phyloP scores from a whole-genome alignment of 2,329 filamentous ascomycete genomes.

The Epichloe scottii region DNA sequence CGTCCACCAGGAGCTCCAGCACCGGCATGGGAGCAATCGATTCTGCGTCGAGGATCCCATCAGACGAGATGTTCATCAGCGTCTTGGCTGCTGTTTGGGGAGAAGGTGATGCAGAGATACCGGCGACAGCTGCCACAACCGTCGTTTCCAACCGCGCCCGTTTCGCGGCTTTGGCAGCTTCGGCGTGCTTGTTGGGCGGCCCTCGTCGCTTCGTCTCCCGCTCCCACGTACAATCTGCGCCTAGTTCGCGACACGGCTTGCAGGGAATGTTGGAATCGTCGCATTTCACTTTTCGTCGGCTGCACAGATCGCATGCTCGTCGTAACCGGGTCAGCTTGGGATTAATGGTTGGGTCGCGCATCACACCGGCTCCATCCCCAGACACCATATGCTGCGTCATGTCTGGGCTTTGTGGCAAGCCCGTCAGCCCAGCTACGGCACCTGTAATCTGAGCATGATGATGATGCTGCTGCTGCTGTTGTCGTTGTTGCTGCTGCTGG shows the following conservation, averaged over 20 bases:
- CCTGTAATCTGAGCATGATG: constrained; percentile 1
- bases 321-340: constrained; percentile 43
- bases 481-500: constrained; percentile 8
- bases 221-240: constrained; percentile 45
- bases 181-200: constrained; percentile 46
- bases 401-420: background rate
- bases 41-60: constrained; percentile 46
- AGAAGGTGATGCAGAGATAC: constrained; percentile 22
- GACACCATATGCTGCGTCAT: constrained; percentile 6
- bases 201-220: constrained; percentile 46
- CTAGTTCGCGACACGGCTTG: constrained; percentile 41
- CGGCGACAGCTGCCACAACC: background rate
- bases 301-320: constrained; percentile 49
- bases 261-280: constrained; percentile 45
- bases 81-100: constrained; percentile 36
- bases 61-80: constrained; percentile 31
- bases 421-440: constrained; percentile 1
- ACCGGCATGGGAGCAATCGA: constrained; percentile 58
- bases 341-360: constrained; percentile 30
- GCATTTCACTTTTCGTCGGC: constrained; percentile 49
- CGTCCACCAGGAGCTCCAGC: constrained; percentile 58
- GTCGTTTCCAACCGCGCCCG: constrained; percentile 26
- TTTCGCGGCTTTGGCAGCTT: constrained; percentile 42
- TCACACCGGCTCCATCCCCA: constrained; percentile 9
- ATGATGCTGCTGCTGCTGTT: constrained; percentile 6